Base-by-base conservation (phyloP, 164 flowering plant genomes). In the Dillenia suffruticosa region DNA sequence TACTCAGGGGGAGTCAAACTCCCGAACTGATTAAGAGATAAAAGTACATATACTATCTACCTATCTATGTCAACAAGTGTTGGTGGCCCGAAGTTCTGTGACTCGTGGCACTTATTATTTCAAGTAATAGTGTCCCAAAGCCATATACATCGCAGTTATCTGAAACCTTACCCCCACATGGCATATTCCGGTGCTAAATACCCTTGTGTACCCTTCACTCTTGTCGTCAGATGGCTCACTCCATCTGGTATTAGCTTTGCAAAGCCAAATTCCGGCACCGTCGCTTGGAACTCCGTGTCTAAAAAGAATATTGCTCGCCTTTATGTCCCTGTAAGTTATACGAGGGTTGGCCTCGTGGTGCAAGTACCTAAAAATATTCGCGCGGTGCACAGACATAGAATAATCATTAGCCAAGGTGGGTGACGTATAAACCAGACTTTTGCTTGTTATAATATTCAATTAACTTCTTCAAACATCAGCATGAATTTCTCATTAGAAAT, bases 141-240 rank as follows among this genome's bases (percentile, higher is more conserved):
- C 96, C 86, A 63, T 82, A 89, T n/a, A 86, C 90, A 51, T 89
- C 96, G 24, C 92, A 89, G 58, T 89, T 89, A 62, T 86, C 90
- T 0, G 96, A 86, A 14, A 83, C 92, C 59, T 89, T 89, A 5
- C 96, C 96, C 87, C 87, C 83, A 86, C 96, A 86, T 86, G 16
- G 91, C 96, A 22, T 89, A 89, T 52, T 89, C 96, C 0, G 88
- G 92, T 10, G 96, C 92, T 19, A 89, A 68, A 50, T 86, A 84
- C 2, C 96, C 96, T 0, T 84, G 73, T 0, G 92, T 89, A 3
- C 92, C 90, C 63, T 89, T 89, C 10, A 86, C 92, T 46, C 82
- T 77, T 10, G 95, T 88, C 10, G 87, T 88, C 57, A 86, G 8
- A 62, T 88, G 91, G 16, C 78, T 79, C 8, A 80, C 84, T 0